Evolutionary conservation across 2,329 filamentous ascomycete genomes (phyloP), one percentile per base, ranked within the genome.

Genomic region (Fusarium decemcellulare): DNA sequence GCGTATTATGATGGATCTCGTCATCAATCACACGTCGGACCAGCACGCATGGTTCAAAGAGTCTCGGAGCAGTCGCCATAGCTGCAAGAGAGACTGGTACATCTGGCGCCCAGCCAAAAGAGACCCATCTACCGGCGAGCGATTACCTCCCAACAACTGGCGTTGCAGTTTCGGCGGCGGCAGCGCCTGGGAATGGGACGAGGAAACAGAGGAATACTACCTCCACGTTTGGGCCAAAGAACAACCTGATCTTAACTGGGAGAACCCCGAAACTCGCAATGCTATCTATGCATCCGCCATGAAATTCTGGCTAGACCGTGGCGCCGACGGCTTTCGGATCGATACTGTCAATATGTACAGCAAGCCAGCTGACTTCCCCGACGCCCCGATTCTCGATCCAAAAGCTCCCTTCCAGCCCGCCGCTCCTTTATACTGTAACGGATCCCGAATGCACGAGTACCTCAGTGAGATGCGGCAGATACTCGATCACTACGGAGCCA

Each of bases 211-310:
- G 50, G 91, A 95, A 78, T 95, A 93, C 77, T 95, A 93, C 73
- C 87, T 95, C 0, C 90, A 92, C 65, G 84, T 96, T 10, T 97
- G 93, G 77, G 89, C 91, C 8, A 87, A 86, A 6, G 89, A 93
- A 68, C 93, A 95, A 76, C 93, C 93, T 0, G 93, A 96, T 72
- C 84, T 96, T 15, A 96, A 96, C 80, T 96, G 93, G 92, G 92
- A 95, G 74, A 92, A 91, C 61, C 84, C 85, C 0, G 88, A 87
- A 9, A 87, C 92, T 0, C 87, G 92, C 15, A 81, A 87, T 46
- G 93, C 92, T 2, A 89, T 95, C 7, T 92, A 94, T 76, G 85
- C 91, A 34, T 86, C 87, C 15, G 86, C 91, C 6, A 92, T 95
- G 87, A 86, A 87, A 32, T 96, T 95, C 76, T 96, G 93, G 93